Evolutionary conservation across 2,329 filamentous ascomycete genomes (phyloP).

Genomic region (Penicillium brevicompactum): DNA sequence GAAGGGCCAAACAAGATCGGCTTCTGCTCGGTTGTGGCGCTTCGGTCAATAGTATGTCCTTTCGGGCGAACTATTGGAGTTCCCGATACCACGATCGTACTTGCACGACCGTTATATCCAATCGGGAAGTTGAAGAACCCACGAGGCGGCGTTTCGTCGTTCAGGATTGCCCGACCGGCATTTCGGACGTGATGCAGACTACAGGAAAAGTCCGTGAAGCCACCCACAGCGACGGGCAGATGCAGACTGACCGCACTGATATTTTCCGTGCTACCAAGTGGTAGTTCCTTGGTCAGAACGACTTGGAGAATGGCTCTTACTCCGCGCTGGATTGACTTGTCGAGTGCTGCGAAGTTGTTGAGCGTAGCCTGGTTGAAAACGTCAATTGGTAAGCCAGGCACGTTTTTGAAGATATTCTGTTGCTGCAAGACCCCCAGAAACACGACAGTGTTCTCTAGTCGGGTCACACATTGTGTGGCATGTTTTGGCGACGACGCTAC

Average conservation of each 20-base stretch:
- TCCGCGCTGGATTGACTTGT: constrained; percentile 39
- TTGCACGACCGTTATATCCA: constrained; percentile 59
- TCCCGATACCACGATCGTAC: constrained; percentile 55
- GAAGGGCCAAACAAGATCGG: constrained; percentile 25
- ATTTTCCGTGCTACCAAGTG: constrained; percentile 20
- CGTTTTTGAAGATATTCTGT: constrained; percentile 29
- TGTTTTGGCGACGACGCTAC: constrained; percentile 49
- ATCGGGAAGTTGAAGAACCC: constrained; percentile 53
- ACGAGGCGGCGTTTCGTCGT: constrained; percentile 26
- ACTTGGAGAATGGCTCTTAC: constrained; percentile 45
- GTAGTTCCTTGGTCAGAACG: constrained; percentile 15
- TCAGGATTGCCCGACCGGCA: constrained; percentile 28
- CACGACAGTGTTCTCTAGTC: constrained; percentile 54
- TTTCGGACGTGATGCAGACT: constrained; percentile 34
- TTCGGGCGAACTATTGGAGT: constrained; percentile 51
- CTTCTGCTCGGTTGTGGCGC: constrained; percentile 17
- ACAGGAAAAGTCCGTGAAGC: constrained; percentile 53
- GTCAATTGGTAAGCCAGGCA: constrained; percentile 21
- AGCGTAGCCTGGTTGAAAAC: constrained; percentile 43
- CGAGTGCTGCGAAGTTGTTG: constrained; percentile 54
- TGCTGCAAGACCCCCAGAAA: constrained; percentile 52
- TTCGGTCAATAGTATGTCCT: constrained; percentile 37
- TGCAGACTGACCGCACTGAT: constrained; percentile 52
- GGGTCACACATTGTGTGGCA: constrained; percentile 49
- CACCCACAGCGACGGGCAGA: constrained; percentile 57